Base-by-base conservation (phyloP, 306 rosid species). In the Argentina anserina region DNA sequence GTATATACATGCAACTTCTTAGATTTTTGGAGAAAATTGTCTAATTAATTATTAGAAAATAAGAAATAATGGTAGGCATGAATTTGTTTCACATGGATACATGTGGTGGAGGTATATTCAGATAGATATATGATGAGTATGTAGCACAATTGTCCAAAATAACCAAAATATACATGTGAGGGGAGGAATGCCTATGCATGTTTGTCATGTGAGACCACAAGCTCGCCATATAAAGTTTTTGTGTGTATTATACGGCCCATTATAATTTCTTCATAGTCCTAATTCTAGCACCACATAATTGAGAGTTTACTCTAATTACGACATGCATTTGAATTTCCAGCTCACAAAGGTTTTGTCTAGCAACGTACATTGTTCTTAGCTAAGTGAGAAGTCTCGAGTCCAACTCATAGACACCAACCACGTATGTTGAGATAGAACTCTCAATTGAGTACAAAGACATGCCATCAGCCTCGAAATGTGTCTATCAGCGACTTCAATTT, bases 131-230 rank as follows among this genome's bases (percentile, higher is more conserved):
- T 39, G 66, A 73, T 39, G 66, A 69, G 56, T 21, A 34, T 29
- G 74, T 28, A 39, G 64, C 74, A 70, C 76, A 70, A 71, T 42
- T 29, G 75, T 81, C 80, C 79, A 78, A 80, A 79, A 79, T n/a
- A 74, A 49, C 61, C 65, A 64, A 66, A 77, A 74, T 41, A 55
- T 71, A 59, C 84, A 89, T 80, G 92, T 78, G 87, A 70, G 74
- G 33, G 56, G 39, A 73, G 71, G 81, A 67, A 63, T 34, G 75
- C 11, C 25, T 17, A 26, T 55, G 37, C 75, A 40, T 25, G 46
- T 39, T 39, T 75, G 55, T 50, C 70, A 45, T 34, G 69, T 61
- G 50, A 33, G 37, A 39, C 9, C 63, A 55, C 49, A 18, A 18
- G 40, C 41, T 52, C 17, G 72, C 55, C 66, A 52, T 29, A 14